phyloP scores from a whole-genome alignment of 768 basidiomycete species.

The Lactarius sp. region DNA sequence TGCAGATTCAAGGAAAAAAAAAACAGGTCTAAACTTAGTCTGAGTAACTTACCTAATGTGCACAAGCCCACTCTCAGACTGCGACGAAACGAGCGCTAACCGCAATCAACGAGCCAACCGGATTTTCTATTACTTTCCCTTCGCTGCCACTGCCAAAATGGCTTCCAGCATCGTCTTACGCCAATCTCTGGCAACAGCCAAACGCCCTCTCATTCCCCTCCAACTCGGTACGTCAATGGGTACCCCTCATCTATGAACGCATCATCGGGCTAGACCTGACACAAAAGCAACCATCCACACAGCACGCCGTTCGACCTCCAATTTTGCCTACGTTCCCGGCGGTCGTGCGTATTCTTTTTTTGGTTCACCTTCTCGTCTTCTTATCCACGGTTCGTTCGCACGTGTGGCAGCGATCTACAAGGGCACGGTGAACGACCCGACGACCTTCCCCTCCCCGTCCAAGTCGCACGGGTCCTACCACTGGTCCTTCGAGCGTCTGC shows the following conservation, averaged over 20 bases:
- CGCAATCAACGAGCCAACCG: not conserved
- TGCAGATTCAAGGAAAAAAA: too few relatives aligned
- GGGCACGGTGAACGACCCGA: slow-evolving; percentile 95
- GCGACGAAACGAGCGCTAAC: not conserved
- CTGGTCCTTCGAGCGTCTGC: slow-evolving; percentile 88
- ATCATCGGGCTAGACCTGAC: slow-evolving; percentile 5
- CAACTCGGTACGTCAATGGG: slow-evolving; percentile 2
- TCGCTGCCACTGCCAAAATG: not conserved
- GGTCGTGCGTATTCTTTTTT: too few relatives aligned
- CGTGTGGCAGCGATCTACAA: too few relatives aligned
- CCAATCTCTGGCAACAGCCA: slow-evolving; percentile 1
- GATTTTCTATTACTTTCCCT: too few relatives aligned
- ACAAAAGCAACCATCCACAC: slow-evolving; percentile 15
- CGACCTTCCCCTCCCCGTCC: slow-evolving; percentile 77
- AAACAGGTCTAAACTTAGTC: too few relatives aligned
- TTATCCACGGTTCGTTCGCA: too few relatives aligned
- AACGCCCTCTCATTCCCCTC: slow-evolving; percentile 10
- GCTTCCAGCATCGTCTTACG: slow-evolving; percentile 4
- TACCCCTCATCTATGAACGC: not conserved
- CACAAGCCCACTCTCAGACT: too few relatives aligned
- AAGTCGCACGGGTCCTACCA: slow-evolving; percentile 86
- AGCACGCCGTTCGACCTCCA: slow-evolving; percentile 21
- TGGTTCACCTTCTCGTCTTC: too few relatives aligned
- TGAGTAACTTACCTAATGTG: too few relatives aligned
- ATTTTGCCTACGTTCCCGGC: too few relatives aligned